Base-by-base conservation (phyloP, 208 protist species). In the Leishmania lainsoni region DNA sequence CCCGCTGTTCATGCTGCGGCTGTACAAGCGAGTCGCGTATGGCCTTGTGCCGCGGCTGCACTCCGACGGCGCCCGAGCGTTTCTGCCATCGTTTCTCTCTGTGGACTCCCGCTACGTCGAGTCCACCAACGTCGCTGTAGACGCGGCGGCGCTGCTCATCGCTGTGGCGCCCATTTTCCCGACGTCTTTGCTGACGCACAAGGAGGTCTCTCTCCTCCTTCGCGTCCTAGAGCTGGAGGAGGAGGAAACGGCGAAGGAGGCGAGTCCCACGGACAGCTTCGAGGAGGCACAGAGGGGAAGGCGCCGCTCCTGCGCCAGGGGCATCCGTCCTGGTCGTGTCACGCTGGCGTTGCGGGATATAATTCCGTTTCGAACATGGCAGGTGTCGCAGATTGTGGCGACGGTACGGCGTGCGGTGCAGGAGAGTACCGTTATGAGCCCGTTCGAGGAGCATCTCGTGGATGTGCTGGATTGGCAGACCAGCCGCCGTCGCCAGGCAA, bases 201-300 rank as follows among this genome's bases (percentile, higher is more conserved):
- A 83, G 29, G 93, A 97, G 75, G 76, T 97, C 14, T 20, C 20
- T 2, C 85, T 95, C 12, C 80, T 95, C 10, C 81, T 95, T 45
- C 80, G 87, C 20, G 77, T 93, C 52, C 42, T 93, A 0, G 86
- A 86, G 17, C 65, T 79, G 45, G 87, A 90, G 8, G 85, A 83
- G 2, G 83, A 87, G 61, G 81, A 71, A 20, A 69, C 35, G 39
- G 68, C 54, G 14, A 22, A 8, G 48, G 48, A 63, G 32, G 48
- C 35, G 59, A 65, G 49, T 14, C 45, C 22, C 3, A 75, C 76
- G 12, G 68, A 54, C 48, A 39, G 45, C 70, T 58, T 48, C 16
- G 49, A 42, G 48, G 58, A n/a, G 61, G 52, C 59, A 51, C 79
- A 58, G 65, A 63, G 32, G 71, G 49, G 61, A 52, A 77, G 48